A percentile compares a stretch with the other conserved stretches of the same genome.
phyloP scores from a whole-genome alignment of 2,329 filamentous ascomycete genomes.

The Hypoxylon sp. region DNA sequence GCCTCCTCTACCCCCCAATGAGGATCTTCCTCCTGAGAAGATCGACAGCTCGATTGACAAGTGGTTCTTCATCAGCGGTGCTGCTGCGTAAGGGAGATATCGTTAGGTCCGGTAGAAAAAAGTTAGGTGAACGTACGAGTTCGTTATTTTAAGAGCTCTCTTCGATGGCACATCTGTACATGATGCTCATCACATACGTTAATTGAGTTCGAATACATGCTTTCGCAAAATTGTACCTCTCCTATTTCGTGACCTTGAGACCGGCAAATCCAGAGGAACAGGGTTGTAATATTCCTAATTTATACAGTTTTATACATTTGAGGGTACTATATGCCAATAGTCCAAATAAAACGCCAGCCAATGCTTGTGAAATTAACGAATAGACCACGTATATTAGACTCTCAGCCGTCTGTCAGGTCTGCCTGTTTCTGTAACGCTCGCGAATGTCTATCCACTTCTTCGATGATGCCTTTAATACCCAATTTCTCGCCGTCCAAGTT shows the following conservation, averaged over 20 bases:
- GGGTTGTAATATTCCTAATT: conserved; percentile 1
- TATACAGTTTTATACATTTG: background rate
- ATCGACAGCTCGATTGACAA: conserved; percentile 99
- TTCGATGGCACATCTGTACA: conserved; percentile 46
- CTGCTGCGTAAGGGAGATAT: conserved; percentile 75
- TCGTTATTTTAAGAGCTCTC: conserved; percentile 33
- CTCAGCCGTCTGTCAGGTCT: conserved; percentile 73
- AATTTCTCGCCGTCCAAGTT: conserved; percentile 84
- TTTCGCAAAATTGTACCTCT: conserved; percentile 10
- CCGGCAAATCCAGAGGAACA: conserved; percentile 1
- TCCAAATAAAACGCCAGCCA: conserved; percentile 44
- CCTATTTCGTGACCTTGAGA: conserved; percentile 1
- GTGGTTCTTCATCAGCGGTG: conserved; percentile 99
- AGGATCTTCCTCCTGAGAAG: conserved; percentile 87
- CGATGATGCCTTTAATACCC: conserved; percentile 87
- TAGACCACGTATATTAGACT: conserved; percentile 8
- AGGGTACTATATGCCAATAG: conserved; percentile 23
- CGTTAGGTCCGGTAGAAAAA: conserved; percentile 54
- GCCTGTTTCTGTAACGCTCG: conserved; percentile 85
- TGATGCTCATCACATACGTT: conserved; percentile 31
- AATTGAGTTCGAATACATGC: conserved; percentile 28
- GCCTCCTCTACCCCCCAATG: conserved; percentile 81
- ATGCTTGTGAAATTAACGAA: conserved; percentile 44
- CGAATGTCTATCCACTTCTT: conserved; percentile 92
- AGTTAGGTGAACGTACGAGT: conserved; percentile 36